These are phyloP conservation scores for Areca catechu DNA, from an alignment of 176 grass and related monocot genomes.

Conservation along the genomic window DNA sequence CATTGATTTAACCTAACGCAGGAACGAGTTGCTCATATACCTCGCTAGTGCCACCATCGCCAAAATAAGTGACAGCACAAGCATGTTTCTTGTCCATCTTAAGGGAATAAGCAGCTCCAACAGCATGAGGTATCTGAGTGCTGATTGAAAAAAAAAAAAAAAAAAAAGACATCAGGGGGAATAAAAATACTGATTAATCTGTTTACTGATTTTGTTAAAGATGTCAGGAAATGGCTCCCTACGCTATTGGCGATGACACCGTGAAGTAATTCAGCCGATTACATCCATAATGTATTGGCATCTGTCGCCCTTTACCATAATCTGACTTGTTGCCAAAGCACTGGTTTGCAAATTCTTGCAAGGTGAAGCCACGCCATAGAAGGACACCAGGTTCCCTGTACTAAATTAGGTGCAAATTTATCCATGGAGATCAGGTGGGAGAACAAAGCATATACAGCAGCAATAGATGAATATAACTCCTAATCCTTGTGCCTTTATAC, in stretches of 20 bases:
- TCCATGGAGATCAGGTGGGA: background rate
- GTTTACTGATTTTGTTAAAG: background rate
- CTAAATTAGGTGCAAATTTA: conserved; percentile 28
- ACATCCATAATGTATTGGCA: conserved; percentile 94
- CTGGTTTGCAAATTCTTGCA: conserved; percentile 94
- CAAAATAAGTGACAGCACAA: conserved; percentile 74
- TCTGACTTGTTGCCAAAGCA: conserved; percentile 79
- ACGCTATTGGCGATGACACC: conserved; percentile 82
- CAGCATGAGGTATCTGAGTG: conserved; percentile 89
- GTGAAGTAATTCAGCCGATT: conserved; percentile 91
- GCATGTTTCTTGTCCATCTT: conserved; percentile 91
- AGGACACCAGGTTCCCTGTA: conserved; percentile 94
- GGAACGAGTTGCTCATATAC: conserved; percentile 21
- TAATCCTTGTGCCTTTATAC: conserved; percentile 23
- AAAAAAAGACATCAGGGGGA: conserved; percentile 4
- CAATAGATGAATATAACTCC: background rate
- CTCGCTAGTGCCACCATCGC: conserved; percentile 91
- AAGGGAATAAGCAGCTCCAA: conserved; percentile 90
- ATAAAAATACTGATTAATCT: conserved; percentile 5
- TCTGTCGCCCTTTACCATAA: conserved; percentile 91
- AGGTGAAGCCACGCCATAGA: conserved; percentile 84
- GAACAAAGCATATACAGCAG: background rate
- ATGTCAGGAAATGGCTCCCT: conserved; percentile 24
- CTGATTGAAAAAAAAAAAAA: conserved; percentile 35
- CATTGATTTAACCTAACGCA: too few species aligned